Evolutionary conservation across 2,329 filamentous ascomycete species (phyloP), one percentile per base, ranked within the genome.

Genomic region (Pseudopyrenochaeta lycopersici): DNA sequence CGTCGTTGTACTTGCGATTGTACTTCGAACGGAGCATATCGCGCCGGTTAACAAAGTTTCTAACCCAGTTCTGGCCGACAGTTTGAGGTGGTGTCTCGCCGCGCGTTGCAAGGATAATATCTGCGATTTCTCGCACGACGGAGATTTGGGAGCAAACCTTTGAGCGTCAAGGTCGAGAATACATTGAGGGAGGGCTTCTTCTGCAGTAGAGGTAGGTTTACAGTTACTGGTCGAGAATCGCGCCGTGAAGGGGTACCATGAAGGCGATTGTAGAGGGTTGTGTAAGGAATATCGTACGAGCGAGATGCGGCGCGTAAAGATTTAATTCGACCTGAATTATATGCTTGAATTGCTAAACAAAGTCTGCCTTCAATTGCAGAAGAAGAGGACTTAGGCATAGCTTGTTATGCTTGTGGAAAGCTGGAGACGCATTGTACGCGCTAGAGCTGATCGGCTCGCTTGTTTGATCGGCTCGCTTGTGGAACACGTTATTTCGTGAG

Each of bases 31-130:
- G 33, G 33, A 49, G 35, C 27, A 47, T 33, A 38, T 29, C 23
- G 40, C 60, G 47, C 40, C 62, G 65, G 50, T 64, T 62, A 17
- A 73, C 40, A 42, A 71, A 73, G 62, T 65, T 67, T 9, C 12
- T 33, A 31, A 60, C 62, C 66, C 51, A 72, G 52, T 49, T 54
- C 42, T 56, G 52, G 11, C 66, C 58, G 23, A 71, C 61, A 27
- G 23, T 27, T 27, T 27, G 23, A 9, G 23, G 23, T 7, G 43
- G 46, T 10, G 9, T 12, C 10, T 35, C 29, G 27, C 43, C 43
- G 15, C 43, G 43, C 12, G 12, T 35, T 11, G 31, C 27, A 15
- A 46, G 43, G 18, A 46, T 20, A 29, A 35, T 33, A 46, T 46
- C 31, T 9, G 43, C 43, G 14, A 46, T 33, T 20, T 46, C 43